Percentiles rank a stretch among this genome's conserved stretches.
Conservation (phyloP, 257 asterid genomes). For the Orobanche coerulescens region DNA sequence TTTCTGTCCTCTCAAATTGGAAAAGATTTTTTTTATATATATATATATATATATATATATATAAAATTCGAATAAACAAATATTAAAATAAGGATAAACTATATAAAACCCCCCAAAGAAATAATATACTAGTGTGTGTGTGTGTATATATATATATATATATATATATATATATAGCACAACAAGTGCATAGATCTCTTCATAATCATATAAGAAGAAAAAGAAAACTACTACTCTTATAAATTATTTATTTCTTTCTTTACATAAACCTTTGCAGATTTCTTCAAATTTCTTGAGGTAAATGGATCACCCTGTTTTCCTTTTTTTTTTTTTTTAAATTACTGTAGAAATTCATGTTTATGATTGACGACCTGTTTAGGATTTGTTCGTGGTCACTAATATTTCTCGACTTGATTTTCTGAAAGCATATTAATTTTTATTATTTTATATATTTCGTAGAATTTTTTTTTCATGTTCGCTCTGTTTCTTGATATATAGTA, state of each 20-base stretch:
- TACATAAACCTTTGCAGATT: background rate
- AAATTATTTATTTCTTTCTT: background rate
- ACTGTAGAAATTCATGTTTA: background rate
- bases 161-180: background rate
- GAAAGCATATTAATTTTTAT: background rate
- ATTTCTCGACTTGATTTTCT: background rate
- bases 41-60: too few species aligned
- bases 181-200: conserved; percentile 14
- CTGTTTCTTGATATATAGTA: conserved; percentile 15
- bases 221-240: background rate
- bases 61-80: background rate
- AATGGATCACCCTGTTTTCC: background rate
- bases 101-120: too few species aligned
- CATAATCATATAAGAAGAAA: too few species aligned
- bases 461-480: conserved; percentile 3
- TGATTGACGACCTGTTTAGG: background rate
- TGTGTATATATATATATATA: too few species aligned
- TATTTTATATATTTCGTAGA: background rate
- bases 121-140: too few species aligned
- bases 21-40: too few species aligned
- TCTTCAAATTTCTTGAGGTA: conserved; percentile 13
- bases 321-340: background rate
- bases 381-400: background rate
- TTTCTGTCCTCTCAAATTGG: conserved; percentile 5
- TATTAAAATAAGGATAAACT: background rate